These are phyloP conservation scores for Bipolaris zeicola DNA, from an alignment of 2,329 filamentous ascomycete species.

Conservation along the genomic window DNA sequence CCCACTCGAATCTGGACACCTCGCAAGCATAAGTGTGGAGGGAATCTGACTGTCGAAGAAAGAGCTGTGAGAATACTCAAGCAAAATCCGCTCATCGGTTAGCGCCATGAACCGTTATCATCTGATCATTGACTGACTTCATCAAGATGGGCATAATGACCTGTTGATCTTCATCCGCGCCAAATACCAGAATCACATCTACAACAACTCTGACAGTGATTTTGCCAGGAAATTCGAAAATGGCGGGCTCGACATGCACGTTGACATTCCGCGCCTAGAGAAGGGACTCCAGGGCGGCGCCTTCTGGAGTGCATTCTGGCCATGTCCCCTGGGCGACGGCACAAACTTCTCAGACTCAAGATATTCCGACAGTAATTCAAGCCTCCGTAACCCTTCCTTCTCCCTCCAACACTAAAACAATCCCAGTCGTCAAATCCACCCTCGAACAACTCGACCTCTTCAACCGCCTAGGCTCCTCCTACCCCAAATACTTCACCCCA, in stretches of 20 bases:
- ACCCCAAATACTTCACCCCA: constrained; percentile 72
- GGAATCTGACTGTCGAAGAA: constrained; percentile 32
- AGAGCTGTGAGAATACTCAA: constrained; percentile 44
- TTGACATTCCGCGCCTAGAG: constrained; percentile 78
- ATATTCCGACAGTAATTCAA: constrained; percentile 66
- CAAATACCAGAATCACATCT: constrained; percentile 76
- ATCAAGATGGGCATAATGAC: constrained; percentile 85
- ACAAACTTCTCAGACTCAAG: constrained; percentile 75
- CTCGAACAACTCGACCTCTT: constrained; percentile 78
- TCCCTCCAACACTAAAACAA: constrained; percentile 23
- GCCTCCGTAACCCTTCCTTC: neutral
- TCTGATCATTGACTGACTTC: constrained; percentile 22
- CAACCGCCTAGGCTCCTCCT: constrained; percentile 65
- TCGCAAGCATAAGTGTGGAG: constrained; percentile 1
- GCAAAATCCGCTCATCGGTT: constrained; percentile 51
- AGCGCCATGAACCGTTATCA: constrained; percentile 10
- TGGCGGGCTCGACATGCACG: constrained; percentile 70
- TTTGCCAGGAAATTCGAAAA: constrained; percentile 78
- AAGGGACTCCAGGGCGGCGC: constrained; percentile 77
- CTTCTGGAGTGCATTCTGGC: constrained; percentile 90
- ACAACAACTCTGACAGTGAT: constrained; percentile 58
- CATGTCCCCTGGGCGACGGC: constrained; percentile 70
- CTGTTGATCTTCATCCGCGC: constrained; percentile 74
- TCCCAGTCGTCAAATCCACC: constrained; percentile 66
- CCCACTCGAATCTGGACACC: constrained; percentile 2